Conservation (phyloP, 129 eudicot species). For the Smallanthus sonchifolius region DNA sequence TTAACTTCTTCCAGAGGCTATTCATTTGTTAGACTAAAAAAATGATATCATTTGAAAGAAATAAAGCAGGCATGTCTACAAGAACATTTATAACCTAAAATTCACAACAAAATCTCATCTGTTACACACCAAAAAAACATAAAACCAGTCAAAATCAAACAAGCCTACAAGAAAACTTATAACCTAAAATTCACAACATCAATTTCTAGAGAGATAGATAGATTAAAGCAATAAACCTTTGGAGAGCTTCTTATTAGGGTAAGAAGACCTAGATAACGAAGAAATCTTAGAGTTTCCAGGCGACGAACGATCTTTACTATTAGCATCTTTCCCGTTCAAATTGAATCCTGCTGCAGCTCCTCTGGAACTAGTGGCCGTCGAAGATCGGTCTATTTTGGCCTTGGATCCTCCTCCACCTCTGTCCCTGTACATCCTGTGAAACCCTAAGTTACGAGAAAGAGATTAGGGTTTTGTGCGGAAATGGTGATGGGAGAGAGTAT, state of each 20-base stretch:
- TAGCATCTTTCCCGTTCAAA: conserved; percentile 27
- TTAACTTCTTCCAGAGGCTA: not conserved
- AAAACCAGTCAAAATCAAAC: not conserved
- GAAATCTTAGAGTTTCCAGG: conserved; percentile 23
- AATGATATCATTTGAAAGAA: no score
- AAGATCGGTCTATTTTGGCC: conserved; percentile 35
- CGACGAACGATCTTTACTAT: conserved; percentile 18
- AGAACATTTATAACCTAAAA: not conserved
- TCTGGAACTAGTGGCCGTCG: conserved; percentile 28
- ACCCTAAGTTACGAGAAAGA: conserved; percentile 14
- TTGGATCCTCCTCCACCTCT: conserved; percentile 35
- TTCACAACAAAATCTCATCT: not conserved
- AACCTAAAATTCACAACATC: not conserved
- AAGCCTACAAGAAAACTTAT: not conserved
- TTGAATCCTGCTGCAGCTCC: conserved; percentile 8
- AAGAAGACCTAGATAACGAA: conserved; percentile 23
- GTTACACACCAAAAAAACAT: not conserved
- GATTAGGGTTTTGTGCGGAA: conserved; percentile 24
- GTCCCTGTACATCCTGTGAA: conserved; percentile 30
- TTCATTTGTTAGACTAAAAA: not conserved
- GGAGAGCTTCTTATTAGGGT: conserved; percentile 23
- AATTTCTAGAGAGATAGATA: not conserved
- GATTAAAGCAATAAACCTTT: conserved; percentile 15
- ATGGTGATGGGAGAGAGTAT: conserved; percentile 1
- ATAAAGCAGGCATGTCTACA: not conserved